A percentile compares a stretch with the other conserved stretches of the same genome.
Evolutionary conservation across 352 stramenopile genomes (phyloP).

Genomic region (Globisporangium spinosum): DNA sequence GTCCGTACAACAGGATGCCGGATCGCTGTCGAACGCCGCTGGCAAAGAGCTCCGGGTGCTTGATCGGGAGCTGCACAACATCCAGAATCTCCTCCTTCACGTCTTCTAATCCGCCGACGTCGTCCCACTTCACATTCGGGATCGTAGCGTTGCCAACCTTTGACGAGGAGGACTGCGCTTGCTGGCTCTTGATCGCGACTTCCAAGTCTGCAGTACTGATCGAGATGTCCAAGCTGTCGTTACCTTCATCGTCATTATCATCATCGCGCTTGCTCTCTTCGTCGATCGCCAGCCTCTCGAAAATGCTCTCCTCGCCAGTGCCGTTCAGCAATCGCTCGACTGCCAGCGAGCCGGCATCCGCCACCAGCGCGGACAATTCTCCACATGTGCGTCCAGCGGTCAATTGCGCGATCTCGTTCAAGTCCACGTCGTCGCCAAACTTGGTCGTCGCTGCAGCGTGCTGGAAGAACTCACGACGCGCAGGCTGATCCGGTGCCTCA

Average conservation of each 20-base stretch:
- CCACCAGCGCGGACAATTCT: constrained; percentile 62
- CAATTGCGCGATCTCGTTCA: constrained; percentile 56
- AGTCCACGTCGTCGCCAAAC: constrained; percentile 45
- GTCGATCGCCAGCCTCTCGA: constrained; percentile 16
- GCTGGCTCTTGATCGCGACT: constrained; percentile 54
- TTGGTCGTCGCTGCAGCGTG: constrained; percentile 33
- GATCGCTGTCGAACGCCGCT: constrained; percentile 75
- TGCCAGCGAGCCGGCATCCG: constrained; percentile 48
- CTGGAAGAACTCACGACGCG: constrained; percentile 52
- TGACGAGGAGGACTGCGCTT: constrained; percentile 59
- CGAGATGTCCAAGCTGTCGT: constrained; percentile 22
- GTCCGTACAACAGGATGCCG: constrained; percentile 79
- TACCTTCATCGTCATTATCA: not conserved
- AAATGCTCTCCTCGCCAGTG: constrained; percentile 12
- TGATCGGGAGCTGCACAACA: constrained; percentile 80
- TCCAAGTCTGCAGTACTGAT: constrained; percentile 49
- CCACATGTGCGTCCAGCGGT: constrained; percentile 74
- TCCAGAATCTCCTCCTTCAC: constrained; percentile 97
- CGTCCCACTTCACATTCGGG: constrained; percentile 97
- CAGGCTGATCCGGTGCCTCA: constrained; percentile 51
- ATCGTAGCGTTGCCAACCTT: constrained; percentile 70
- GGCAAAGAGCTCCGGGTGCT: constrained; percentile 80
- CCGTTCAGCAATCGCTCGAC: constrained; percentile 42
- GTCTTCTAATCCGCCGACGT: constrained; percentile 98
- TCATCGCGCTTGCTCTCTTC: constrained; percentile 7